Percentiles rank a stretch among this genome's conserved stretches.
These are phyloP conservation scores for Parmelia sp. DNA, from an alignment of 495 filamentous ascomycete genomes.

Conservation along the genomic window DNA sequence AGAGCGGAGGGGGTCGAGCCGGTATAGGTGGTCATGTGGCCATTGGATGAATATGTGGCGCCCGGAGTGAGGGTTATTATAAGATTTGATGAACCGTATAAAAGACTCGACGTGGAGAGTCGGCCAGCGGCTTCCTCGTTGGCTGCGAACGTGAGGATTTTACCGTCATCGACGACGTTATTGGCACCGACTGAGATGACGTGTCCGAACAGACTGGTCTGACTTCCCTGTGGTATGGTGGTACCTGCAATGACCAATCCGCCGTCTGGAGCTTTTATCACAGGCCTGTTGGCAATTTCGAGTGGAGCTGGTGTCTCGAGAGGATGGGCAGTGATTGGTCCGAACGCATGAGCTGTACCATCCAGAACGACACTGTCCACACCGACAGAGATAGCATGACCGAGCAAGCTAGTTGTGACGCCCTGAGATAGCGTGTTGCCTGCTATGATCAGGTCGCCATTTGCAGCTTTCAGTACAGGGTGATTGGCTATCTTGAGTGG, in stretches of 20 bases:
- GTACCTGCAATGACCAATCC: not conserved
- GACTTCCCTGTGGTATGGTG: not conserved
- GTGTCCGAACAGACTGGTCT: not conserved
- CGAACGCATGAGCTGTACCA: not conserved
- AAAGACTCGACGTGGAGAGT: not conserved
- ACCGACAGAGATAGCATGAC: not conserved
- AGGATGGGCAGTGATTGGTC: not conserved
- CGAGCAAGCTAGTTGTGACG: not conserved
- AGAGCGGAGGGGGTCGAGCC: not conserved
- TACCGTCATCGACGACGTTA: not conserved
- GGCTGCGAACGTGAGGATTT: not conserved
- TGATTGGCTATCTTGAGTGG: not conserved
- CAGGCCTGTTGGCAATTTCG: not conserved
- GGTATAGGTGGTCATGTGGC: not conserved
- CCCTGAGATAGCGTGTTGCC: not conserved
- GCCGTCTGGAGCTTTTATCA: not conserved
- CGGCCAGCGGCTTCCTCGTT: not conserved
- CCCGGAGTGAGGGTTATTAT: not conserved
- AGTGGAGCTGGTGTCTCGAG: slow-evolving; percentile 10
- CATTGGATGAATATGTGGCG: not conserved
- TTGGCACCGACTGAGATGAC: not conserved
- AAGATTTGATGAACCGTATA: not conserved
- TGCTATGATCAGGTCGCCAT: slow-evolving; percentile 2
- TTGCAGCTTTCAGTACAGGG: not conserved
- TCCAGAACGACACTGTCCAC: not conserved